phyloP scores from a whole-genome alignment of 176 grass and related monocot genomes.

The Oryza brachyantha region DNA sequence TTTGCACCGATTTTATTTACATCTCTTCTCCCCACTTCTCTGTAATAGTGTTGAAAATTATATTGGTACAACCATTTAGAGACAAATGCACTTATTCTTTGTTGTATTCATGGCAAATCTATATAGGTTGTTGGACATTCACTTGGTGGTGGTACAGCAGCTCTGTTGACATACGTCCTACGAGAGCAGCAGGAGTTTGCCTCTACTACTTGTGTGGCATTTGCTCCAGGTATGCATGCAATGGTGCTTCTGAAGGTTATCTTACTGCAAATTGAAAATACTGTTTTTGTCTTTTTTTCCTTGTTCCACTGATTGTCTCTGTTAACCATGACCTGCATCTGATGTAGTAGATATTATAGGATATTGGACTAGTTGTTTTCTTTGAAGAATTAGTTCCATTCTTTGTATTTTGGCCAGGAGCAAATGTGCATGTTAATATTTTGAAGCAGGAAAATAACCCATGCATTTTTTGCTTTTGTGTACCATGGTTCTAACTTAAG shows the following conservation, averaged over 20 bases:
- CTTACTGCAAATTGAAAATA: neutral
- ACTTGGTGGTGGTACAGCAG: conserved; percentile 89
- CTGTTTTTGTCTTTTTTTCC: neutral
- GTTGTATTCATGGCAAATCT: conserved; percentile 22
- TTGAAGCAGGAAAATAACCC: neutral
- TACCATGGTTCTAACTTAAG: conserved; percentile 3
- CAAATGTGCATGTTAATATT: neutral
- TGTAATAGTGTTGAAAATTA: neutral
- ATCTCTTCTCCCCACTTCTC: neutral
- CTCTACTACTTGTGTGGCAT: conserved; percentile 67
- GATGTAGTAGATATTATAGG: neutral
- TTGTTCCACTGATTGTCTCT: neutral
- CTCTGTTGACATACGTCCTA: conserved; percentile 86
- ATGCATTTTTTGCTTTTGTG: neutral
- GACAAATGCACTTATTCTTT: neutral
- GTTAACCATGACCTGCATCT: neutral
- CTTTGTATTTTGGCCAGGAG: neutral
- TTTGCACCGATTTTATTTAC: neutral
- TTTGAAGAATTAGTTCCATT: neutral
- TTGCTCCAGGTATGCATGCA: conserved; percentile 82
- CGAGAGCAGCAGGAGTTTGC: conserved; percentile 90
- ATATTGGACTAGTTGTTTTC: neutral
- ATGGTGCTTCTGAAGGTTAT: conserved; percentile 20
- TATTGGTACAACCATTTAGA: neutral
- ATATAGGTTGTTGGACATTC: conserved; percentile 86